Conservation (phyloP, 1,284 basidiomycete species). For the Earliella scabrosa region DNA sequence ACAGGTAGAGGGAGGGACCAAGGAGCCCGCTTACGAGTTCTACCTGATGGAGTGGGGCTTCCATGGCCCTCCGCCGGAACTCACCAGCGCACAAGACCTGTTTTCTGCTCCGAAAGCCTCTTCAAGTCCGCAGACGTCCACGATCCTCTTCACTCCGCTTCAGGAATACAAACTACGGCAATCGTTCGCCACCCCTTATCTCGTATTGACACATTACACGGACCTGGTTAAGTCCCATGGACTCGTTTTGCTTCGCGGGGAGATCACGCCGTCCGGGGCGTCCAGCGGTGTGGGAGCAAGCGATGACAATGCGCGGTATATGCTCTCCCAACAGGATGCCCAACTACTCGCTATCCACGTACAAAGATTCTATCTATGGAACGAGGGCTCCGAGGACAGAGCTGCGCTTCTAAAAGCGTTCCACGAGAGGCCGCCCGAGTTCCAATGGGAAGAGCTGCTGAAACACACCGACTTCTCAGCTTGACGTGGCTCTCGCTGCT, state of each 20-base stretch:
- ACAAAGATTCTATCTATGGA: slow-evolving; percentile 85
- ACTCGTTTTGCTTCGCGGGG: slow-evolving; percentile 88
- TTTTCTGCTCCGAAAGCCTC: slow-evolving; percentile 43
- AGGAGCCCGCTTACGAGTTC: slow-evolving; percentile 73
- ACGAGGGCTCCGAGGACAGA: slow-evolving; percentile 43
- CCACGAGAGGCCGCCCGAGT: slow-evolving; percentile 73
- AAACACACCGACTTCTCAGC: slow-evolving; percentile 43
- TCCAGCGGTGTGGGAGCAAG: slow-evolving; percentile 31
- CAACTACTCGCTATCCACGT: slow-evolving; percentile 79
- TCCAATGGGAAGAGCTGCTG: slow-evolving; percentile 76
- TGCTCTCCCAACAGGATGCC: slow-evolving; percentile 81
- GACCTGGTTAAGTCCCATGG: slow-evolving; percentile 85
- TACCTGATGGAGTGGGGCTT: slow-evolving; percentile 89
- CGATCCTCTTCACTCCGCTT: slow-evolving; percentile 91
- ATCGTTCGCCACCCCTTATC: slow-evolving; percentile 89
- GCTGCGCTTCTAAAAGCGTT: slow-evolving; percentile 63
- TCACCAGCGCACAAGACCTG: slow-evolving; percentile 42
- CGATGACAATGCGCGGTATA: slow-evolving; percentile 44
- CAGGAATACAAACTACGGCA: slow-evolving; percentile 92
- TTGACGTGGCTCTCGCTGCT: no score
- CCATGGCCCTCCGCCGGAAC: slow-evolving; percentile 66
- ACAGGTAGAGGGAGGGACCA: slow-evolving; percentile 33
- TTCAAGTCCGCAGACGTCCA: slow-evolving; percentile 57
- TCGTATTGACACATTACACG: slow-evolving; percentile 92
- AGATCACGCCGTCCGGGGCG: slow-evolving; percentile 80